phyloP scores from a whole-genome alignment of 2,329 filamentous ascomycete species.

The Penicillium glabrum region DNA sequence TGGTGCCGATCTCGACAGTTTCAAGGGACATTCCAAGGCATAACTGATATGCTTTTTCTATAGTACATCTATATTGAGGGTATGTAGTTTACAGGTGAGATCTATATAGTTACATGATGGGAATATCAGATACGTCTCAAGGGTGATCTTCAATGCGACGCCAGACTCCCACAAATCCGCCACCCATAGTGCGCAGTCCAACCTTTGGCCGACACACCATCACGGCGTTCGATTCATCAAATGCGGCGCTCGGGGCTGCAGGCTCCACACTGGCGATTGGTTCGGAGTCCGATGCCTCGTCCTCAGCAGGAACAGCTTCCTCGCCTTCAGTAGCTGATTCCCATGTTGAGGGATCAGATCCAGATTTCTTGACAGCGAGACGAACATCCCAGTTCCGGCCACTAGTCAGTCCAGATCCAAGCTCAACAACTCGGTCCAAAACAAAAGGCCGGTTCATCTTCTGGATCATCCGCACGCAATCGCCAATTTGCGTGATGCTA shows the following conservation, averaged over 20 bases:
- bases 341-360: conserved; percentile 35
- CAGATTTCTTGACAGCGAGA: conserved; percentile 38
- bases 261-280: background rate
- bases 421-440: conserved; percentile 46
- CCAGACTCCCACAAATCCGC: conserved; percentile 55
- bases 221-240: conserved; percentile 21
- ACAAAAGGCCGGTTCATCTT: conserved; percentile 55
- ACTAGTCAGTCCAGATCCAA: conserved; percentile 46
- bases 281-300: background rate
- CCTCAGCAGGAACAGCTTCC: conserved; percentile 5
- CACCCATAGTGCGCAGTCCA: conserved; percentile 47
- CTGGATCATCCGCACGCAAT: conserved; percentile 59
- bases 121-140: background rate
- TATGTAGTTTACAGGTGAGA: background rate
- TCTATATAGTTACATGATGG: background rate
- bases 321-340: conserved; percentile 10
- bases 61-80: background rate
- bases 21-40: background rate
- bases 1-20: too few species aligned
- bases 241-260: background rate
- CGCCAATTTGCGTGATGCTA: conserved; percentile 73
- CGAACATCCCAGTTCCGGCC: conserved; percentile 51
- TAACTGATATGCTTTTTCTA: background rate
- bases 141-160: conserved; percentile 39
- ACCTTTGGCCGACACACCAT: conserved; percentile 56